Conservation (phyloP, 2,329 filamentous ascomycete genomes). For the Tolypocladium inflatum region DNA sequence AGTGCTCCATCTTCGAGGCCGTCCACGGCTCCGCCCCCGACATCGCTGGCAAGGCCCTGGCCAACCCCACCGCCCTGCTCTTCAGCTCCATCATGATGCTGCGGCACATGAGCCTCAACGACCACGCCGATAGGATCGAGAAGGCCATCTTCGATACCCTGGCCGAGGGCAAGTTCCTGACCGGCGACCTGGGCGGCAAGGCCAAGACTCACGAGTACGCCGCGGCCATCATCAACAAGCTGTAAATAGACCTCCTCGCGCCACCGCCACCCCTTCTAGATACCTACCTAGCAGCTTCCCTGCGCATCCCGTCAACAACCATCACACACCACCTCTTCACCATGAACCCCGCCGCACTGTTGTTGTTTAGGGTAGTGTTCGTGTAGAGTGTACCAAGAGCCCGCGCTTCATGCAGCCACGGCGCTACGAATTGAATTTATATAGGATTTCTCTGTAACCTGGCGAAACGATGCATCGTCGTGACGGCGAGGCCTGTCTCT, state of each 20-base stretch:
- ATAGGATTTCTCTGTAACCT: neutral
- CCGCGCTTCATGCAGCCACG: conserved; percentile 16
- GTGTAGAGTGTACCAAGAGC: conserved; percentile 19
- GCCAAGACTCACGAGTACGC: conserved; percentile 94
- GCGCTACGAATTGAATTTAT: conserved; percentile 13
- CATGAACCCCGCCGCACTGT: neutral
- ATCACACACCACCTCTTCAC: neutral
- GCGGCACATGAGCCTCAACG: conserved; percentile 88
- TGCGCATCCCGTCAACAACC: neutral
- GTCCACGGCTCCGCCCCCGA: conserved; percentile 96
- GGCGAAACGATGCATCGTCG: neutral
- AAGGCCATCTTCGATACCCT: conserved; percentile 91
- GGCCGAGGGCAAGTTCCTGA: conserved; percentile 91
- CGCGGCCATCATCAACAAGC: conserved; percentile 70
- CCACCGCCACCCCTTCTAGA: neutral
- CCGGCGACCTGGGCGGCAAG: conserved; percentile 92
- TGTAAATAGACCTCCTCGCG: conserved; percentile 30
- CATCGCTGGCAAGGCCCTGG: conserved; percentile 90
- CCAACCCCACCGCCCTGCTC: conserved; percentile 93
- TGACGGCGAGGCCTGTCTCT: neutral
- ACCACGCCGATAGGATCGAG: conserved; percentile 83
- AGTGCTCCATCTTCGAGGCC: conserved; percentile 99
- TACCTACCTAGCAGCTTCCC: neutral
- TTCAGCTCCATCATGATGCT: conserved; percentile 99
- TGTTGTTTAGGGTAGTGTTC: conserved; percentile 15